phyloP scores from a whole-genome alignment of 2,329 filamentous ascomycete genomes.

The Pseudogymnoascus sp. region DNA sequence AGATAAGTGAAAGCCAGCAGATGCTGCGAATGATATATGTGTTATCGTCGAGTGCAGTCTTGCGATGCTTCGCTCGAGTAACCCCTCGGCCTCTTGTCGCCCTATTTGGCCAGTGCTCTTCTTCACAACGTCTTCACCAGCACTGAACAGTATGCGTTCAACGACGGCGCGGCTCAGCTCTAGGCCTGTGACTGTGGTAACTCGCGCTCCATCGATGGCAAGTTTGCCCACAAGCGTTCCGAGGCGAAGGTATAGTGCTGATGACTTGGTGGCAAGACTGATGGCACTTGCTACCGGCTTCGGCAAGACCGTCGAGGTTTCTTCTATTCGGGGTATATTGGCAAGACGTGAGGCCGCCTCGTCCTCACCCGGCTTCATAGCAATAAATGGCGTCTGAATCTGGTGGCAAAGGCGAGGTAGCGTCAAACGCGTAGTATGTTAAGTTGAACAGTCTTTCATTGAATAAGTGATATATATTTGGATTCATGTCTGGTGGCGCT shows the following conservation, averaged over 20 bases:
- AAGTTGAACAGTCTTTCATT: background rate
- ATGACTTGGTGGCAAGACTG: conserved; percentile 53
- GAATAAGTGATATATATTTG: background rate
- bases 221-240: conserved; percentile 31
- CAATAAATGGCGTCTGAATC: background rate
- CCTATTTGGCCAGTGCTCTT: conserved; percentile 35
- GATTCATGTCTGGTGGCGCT: background rate
- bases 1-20: conserved; percentile 51
- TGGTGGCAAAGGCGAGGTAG: background rate
- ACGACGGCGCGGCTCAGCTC: conserved; percentile 32
- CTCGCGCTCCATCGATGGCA: conserved; percentile 30
- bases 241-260: conserved; percentile 40
- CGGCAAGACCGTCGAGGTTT: conserved; percentile 46
- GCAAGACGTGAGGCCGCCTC: conserved; percentile 12
- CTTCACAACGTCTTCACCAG: conserved; percentile 29
- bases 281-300: conserved; percentile 49
- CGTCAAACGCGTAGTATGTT: background rate
- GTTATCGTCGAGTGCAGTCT: conserved; percentile 50
- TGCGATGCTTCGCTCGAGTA: conserved; percentile 49
- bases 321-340: background rate
- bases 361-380: conserved; percentile 23
- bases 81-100: conserved; percentile 45
- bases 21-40: conserved; percentile 52
- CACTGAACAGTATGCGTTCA: conserved; percentile 30
- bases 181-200: conserved; percentile 31